Evolutionary conservation across 2,329 filamentous ascomycete genomes (phyloP).

Genomic region (Neonectria sp.): DNA sequence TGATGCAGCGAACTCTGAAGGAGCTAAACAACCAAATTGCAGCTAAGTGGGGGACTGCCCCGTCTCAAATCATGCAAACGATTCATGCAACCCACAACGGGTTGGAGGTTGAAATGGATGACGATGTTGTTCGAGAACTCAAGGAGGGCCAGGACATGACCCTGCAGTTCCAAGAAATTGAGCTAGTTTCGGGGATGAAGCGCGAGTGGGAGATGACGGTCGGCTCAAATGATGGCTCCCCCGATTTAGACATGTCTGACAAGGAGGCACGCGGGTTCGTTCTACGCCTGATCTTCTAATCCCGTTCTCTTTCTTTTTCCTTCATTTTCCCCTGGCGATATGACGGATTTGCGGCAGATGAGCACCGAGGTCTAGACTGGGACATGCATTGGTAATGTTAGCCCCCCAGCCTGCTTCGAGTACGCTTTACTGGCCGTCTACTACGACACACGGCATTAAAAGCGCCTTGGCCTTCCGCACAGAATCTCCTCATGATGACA

Average conservation of each 20-base stretch:
- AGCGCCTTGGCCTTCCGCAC: too few relatives aligned
- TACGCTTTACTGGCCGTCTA: too few relatives aligned
- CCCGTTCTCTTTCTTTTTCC: slow-evolving; percentile 13
- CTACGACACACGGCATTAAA: too few relatives aligned
- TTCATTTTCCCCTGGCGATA: slow-evolving; percentile 6
- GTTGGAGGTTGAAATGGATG: slow-evolving; percentile 88
- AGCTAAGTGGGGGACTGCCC: slow-evolving; percentile 85
- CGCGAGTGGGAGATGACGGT: slow-evolving; percentile 75
- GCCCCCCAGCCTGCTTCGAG: slow-evolving; percentile 41
- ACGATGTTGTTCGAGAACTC: slow-evolving; percentile 88
- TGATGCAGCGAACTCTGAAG: slow-evolving; percentile 81
- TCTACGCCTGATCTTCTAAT: slow-evolving; percentile 64
- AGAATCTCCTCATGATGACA: too few relatives aligned
- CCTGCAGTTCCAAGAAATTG: slow-evolving; percentile 73
- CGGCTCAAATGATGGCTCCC: slow-evolving; percentile 59
- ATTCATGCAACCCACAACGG: slow-evolving; percentile 82
- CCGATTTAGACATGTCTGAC: slow-evolving; percentile 32
- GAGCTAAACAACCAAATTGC: slow-evolving; percentile 83
- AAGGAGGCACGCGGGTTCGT: slow-evolving; percentile 55
- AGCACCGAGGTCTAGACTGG: slow-evolving; percentile 43
- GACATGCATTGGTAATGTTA: slow-evolving; percentile 42
- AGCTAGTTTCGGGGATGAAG: slow-evolving; percentile 56
- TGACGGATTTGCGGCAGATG: slow-evolving; percentile 32
- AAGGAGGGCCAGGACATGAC: slow-evolving; percentile 94
- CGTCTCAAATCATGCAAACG: slow-evolving; percentile 77